Base-by-base conservation (phyloP, 441 rosid genomes). In the Flueggea neowawraea region DNA sequence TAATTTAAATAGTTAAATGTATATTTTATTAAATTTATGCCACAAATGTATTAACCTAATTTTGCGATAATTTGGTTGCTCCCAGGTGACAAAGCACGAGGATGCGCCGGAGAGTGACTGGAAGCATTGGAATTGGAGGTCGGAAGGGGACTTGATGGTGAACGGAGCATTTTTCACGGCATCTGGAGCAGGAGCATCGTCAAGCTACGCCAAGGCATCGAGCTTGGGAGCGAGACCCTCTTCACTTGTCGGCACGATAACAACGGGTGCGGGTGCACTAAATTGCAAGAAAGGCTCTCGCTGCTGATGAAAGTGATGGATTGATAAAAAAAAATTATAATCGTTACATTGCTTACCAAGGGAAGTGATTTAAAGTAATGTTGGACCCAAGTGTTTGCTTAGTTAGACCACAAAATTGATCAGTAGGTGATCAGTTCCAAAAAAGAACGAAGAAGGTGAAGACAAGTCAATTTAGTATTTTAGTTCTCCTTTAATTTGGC, bases 151-250 rank as follows among this genome's bases (percentile, higher is more conserved):
- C 66, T 49, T 80, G 36, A 10, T 80, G 52, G 0, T 80, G 60
- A 84, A 84, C 52, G 90, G 87, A 16, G 90, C 90, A 33, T 78
- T 70, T 32, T 83, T 83, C 65, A 56, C 55, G 4, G 68, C 70
- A 44, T 81, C 90, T 0, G 88, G 94, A 1, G 75, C 79, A 0
- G 89, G 83, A 16, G 80, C 95, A 0, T 75, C 89, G 3, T 79
- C 87, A 4, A 83, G 87, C 56, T 88, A 88, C 10, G 84, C 95
- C 22, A 79, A 73, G 69, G 95, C 95, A 1, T 85, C 95, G 16
- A 88, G 95, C 60, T 64, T 88, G 50, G 75, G 87, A 7, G 95
- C 95, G 7, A 75, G 80, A 65, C 74, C 95, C 6, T 83, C 95
- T 12, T 62, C 89, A 1, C 65, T 82, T 13, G 81, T 88, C 1